phyloP scores from a whole-genome alignment of 805 yeast species.

The Millerozyma miso region DNA sequence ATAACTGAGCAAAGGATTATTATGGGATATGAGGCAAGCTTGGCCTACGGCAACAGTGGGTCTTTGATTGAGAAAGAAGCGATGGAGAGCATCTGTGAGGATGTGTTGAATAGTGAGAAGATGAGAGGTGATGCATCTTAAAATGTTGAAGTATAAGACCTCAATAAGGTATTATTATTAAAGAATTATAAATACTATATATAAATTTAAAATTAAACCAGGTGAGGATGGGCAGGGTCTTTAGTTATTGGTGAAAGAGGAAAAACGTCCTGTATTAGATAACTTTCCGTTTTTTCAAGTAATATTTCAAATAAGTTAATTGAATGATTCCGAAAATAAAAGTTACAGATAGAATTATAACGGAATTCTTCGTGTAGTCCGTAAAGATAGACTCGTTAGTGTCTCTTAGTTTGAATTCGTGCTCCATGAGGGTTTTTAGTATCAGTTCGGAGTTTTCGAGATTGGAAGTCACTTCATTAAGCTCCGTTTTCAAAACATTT shows the following conservation, averaged over 20 bases:
- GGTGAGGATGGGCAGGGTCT: too few species aligned
- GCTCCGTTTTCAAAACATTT: constrained; percentile 24
- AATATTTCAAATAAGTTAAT: constrained; percentile 25
- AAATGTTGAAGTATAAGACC: neutral
- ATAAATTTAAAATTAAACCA: neutral
- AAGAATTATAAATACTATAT: neutral
- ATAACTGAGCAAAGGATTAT: constrained; percentile 77
- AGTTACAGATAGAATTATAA: constrained; percentile 23
- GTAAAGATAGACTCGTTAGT: constrained; percentile 35
- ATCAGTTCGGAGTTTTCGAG: constrained; percentile 25
- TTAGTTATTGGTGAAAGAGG: neutral
- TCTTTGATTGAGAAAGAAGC: constrained; percentile 65
- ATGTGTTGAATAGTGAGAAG: constrained; percentile 65
- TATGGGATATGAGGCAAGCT: constrained; percentile 84
- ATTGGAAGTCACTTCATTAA: constrained; percentile 27
- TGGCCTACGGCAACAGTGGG: constrained; percentile 69
- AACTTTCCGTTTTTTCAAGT: constrained; percentile 24
- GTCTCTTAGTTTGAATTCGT: constrained; percentile 32
- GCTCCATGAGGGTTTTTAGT: constrained; percentile 24
- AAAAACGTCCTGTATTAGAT: constrained; percentile 2
- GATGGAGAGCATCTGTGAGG: constrained; percentile 70
- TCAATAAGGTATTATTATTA: neutral
- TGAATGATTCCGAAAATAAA: constrained; percentile 28
- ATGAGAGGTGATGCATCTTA: constrained; percentile 53
- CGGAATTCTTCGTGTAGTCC: constrained; percentile 27